Conservation (phyloP, 441 rosid species). For the Croton laevigatus region DNA sequence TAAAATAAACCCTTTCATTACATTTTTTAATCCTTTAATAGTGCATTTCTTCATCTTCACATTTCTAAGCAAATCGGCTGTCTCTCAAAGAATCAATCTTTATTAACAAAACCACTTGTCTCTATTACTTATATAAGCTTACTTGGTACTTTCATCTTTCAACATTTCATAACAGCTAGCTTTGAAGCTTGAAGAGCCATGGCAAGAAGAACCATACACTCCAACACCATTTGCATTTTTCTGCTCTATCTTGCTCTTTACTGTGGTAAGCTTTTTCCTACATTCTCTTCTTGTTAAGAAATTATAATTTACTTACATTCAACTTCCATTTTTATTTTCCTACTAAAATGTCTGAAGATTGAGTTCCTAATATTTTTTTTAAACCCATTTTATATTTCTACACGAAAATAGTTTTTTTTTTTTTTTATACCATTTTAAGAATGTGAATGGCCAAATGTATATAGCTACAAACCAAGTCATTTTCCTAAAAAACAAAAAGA, state of each 20-base stretch:
- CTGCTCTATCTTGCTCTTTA: constrained; percentile 39
- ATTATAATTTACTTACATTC: background rate
- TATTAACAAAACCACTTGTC: constrained; percentile 29
- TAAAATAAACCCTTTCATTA: constrained; percentile 16
- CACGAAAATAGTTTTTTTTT: no score
- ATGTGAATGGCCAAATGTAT: no score
- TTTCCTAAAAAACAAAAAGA: no score
- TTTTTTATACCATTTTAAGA: no score
- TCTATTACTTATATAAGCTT: constrained; percentile 20
- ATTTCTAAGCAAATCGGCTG: constrained; percentile 39
- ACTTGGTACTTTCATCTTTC: constrained; percentile 1
- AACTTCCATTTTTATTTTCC: no score
- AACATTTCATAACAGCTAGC: background rate
- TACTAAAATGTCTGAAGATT: no score
- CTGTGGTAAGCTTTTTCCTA: constrained; percentile 39
- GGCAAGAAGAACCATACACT: constrained; percentile 25
- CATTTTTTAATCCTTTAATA: constrained; percentile 12
- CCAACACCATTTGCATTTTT: constrained; percentile 19
- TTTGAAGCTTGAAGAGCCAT: constrained; percentile 16
- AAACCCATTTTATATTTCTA: no score
- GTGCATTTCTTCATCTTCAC: constrained; percentile 37
- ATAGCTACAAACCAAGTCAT: no score
- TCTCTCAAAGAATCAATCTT: constrained; percentile 51
- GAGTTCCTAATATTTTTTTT: no score
- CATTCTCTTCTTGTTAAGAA: background rate